A percentile compares a stretch with the other conserved stretches of the same genome.
Evolutionary conservation across 768 basidiomycete species (phyloP).

Genomic region (Exsudoporus frostii): DNA sequence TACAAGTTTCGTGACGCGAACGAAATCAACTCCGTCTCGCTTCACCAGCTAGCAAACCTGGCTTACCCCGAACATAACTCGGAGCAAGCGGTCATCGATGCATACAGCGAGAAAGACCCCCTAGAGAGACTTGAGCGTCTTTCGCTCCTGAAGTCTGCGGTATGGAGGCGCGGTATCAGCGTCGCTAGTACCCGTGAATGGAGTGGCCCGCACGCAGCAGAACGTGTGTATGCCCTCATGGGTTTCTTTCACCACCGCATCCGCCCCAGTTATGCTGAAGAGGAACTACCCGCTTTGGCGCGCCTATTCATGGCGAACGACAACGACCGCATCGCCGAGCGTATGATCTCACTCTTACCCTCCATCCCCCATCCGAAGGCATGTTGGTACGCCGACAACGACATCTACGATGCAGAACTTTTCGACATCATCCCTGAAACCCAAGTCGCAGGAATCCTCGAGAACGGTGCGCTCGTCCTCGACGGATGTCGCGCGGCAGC

Average conservation of each 20-base stretch:
- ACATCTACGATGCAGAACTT: conserved; percentile 12
- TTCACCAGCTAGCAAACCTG: conserved; percentile 10
- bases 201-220: conserved; percentile 9
- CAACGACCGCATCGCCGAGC: conserved; percentile 20
- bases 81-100: conserved; percentile 16
- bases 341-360: conserved; percentile 21
- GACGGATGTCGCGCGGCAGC: conserved; percentile 18
- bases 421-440: conserved; percentile 20
- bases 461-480: conserved; percentile 16
- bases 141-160: conserved; percentile 14
- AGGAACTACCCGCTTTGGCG: conserved; percentile 15
- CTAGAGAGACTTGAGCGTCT: conserved; percentile 17
- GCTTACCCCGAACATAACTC: conserved; percentile 9
- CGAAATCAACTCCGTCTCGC: background rate
- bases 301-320: conserved; percentile 24
- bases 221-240: conserved; percentile 21
- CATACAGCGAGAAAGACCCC: conserved; percentile 18
- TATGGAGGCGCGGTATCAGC: conserved; percentile 10
- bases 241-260: conserved; percentile 24
- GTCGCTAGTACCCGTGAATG: background rate
- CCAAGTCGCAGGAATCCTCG: conserved; percentile 18
- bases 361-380: background rate
- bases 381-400: conserved; percentile 20
- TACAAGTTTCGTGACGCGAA: background rate
- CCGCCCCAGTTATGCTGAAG: conserved; percentile 10